Conservation (phyloP, 768 basidiomycete species). For the Serpula lacrymans region DNA sequence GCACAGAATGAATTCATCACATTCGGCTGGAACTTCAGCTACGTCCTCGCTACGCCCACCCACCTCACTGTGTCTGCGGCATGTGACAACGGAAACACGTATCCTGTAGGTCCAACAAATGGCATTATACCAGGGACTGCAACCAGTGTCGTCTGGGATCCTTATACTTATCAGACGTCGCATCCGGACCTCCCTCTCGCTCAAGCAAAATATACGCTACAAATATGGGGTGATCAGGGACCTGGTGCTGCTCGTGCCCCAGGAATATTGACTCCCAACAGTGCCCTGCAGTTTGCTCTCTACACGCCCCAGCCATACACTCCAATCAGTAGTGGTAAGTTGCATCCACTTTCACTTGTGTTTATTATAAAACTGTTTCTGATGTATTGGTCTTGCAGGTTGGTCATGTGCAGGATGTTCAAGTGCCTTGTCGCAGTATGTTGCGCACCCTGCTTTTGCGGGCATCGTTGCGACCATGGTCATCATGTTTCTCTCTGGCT, state of each 20-base stretch:
- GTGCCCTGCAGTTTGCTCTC: slow-evolving; percentile 73
- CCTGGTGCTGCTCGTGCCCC: slow-evolving; percentile 51
- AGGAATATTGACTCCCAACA: slow-evolving; percentile 69
- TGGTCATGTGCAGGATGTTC: slow-evolving; percentile 55
- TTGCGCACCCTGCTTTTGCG: slow-evolving; percentile 52
- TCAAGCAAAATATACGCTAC: slow-evolving; percentile 72
- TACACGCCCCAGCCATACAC: slow-evolving; percentile 78
- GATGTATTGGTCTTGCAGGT: slow-evolving; percentile 30
- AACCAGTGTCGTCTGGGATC: slow-evolving; percentile 76
- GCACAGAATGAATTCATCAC: slow-evolving; percentile 70
- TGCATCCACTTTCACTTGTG: slow-evolving; percentile 1
- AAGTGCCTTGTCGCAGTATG: slow-evolving; percentile 30
- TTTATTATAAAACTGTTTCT: background rate
- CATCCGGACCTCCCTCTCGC: slow-evolving; percentile 65
- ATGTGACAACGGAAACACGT: slow-evolving; percentile 86
- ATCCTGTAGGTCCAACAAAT: slow-evolving; percentile 77
- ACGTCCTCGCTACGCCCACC: slow-evolving; percentile 65
- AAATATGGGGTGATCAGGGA: slow-evolving; percentile 81
- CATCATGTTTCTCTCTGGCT: slow-evolving; percentile 66
- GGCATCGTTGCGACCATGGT: slow-evolving; percentile 54
- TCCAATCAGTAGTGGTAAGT: slow-evolving; percentile 50
- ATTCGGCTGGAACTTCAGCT: slow-evolving; percentile 89
- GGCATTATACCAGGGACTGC: slow-evolving; percentile 70
- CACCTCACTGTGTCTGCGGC: slow-evolving; percentile 78
- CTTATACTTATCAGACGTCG: slow-evolving; percentile 65